phyloP scores from a whole-genome alignment of 1,284 basidiomycete species.

The Athelia psychrophila region DNA sequence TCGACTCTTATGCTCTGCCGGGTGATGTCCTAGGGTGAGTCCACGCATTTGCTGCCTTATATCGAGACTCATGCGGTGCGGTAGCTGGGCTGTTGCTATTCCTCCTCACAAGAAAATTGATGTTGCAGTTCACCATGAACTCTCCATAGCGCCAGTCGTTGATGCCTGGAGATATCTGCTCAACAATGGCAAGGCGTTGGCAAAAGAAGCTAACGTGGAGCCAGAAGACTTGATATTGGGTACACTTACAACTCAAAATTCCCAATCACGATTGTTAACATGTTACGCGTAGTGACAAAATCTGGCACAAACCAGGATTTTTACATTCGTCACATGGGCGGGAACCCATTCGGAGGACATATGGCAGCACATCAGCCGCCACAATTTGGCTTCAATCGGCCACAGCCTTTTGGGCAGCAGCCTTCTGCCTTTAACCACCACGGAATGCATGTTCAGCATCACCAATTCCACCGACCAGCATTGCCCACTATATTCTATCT shows the following conservation, averaged over 20 bases:
- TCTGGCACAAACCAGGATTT: conserved; percentile 35
- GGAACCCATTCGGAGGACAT: conserved; percentile 1
- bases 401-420: conserved; percentile 7
- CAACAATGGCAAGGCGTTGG: conserved; percentile 29
- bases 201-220: conserved; percentile 28
- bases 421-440: conserved; percentile 5
- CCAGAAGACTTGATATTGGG: conserved; percentile 45
- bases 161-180: conserved; percentile 45
- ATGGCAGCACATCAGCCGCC: neutral
- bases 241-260: conserved; percentile 17
- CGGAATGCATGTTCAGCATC: no score
- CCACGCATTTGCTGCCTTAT: neutral
- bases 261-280: no score
- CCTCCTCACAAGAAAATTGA: conserved; percentile 33
- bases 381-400: conserved; percentile 5
- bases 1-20: conserved; percentile 29
- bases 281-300: conserved; percentile 29
- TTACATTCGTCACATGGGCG: conserved; percentile 30
- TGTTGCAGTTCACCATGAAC: conserved; percentile 36
- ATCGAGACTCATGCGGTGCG: conserved; percentile 1
- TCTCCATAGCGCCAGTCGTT: conserved; percentile 22
- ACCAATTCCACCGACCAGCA: conserved; percentile 13
- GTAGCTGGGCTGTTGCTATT: conserved; percentile 45
- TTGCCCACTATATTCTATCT: conserved; percentile 36
- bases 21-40: conserved; percentile 37